Evolutionary conservation across 78 protist genomes (phyloP).

Genomic region (Cavenderia fasciculata): DNA sequence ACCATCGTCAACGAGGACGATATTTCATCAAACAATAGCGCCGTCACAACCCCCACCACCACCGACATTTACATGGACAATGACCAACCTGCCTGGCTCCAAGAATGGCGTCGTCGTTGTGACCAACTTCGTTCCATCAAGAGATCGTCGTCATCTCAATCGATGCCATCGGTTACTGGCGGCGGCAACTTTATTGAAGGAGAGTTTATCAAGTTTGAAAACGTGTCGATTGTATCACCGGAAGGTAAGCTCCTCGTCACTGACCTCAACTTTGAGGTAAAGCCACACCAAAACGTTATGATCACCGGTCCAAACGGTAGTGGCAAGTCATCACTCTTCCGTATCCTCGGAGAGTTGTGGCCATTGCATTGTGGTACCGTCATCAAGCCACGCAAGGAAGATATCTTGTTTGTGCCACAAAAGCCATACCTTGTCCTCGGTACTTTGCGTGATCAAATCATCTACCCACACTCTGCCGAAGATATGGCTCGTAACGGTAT

Average conservation of each 20-base stretch:
- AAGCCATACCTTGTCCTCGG: constrained; percentile 92
- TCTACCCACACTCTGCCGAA: constrained; percentile 83
- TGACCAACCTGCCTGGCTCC: constrained; percentile 23
- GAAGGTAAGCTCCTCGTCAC: constrained; percentile 78
- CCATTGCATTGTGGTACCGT: constrained; percentile 84
- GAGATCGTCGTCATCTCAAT: background rate
- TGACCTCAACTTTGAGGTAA: constrained; percentile 71
- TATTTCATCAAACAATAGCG: background rate
- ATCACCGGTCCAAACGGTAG: constrained; percentile 90
- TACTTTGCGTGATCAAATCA: constrained; percentile 89
- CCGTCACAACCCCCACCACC: background rate
- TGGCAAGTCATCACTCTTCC: constrained; percentile 89
- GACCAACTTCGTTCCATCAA: constrained; percentile 41
- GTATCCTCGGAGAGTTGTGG: constrained; percentile 93
- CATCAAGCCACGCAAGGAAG: constrained; percentile 80
- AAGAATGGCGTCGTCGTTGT: constrained; percentile 42
- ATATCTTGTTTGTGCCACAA: constrained; percentile 86
- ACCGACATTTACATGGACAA: background rate
- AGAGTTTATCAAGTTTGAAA: constrained; percentile 66
- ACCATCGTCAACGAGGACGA: constrained; percentile 62
- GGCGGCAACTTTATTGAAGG: constrained; percentile 82
- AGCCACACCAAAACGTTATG: constrained; percentile 82
- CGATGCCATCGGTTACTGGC: background rate
- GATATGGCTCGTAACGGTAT: constrained; percentile 76
- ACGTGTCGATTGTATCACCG: constrained; percentile 83